A percentile compares a stretch with the other conserved stretches of the same genome.
Conservation (phyloP, 1,284 basidiomycete genomes). For the Farysia itapuensis region DNA sequence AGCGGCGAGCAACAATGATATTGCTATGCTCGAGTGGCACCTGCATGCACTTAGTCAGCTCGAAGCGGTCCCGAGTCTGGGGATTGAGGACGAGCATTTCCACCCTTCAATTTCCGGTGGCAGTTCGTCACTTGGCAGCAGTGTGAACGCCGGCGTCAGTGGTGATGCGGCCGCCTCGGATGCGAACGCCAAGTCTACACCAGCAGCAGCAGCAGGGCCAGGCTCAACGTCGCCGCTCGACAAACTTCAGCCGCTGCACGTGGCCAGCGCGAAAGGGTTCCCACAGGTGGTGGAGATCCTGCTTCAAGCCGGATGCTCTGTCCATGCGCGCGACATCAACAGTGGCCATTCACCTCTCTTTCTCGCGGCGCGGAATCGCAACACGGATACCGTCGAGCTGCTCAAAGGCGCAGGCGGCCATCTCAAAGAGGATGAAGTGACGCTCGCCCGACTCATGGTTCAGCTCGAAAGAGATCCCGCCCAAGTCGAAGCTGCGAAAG, state of each 20-base stretch:
- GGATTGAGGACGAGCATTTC: constrained; percentile 24
- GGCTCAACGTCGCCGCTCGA: constrained; percentile 7
- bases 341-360: constrained; percentile 74
- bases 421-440: constrained; percentile 49
- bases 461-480: neutral
- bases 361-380: constrained; percentile 55
- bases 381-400: constrained; percentile 35
- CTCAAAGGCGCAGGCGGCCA: constrained; percentile 53
- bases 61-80: constrained; percentile 18
- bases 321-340: constrained; percentile 72
- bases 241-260: constrained; percentile 71
- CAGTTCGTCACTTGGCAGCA: neutral
- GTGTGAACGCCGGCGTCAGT: neutral
- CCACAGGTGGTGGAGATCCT: constrained; percentile 67
- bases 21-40: constrained; percentile 31
- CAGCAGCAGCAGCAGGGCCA: neutral
- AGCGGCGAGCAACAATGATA: constrained; percentile 23
- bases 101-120: constrained; percentile 15
- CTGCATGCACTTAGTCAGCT: constrained; percentile 23
- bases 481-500: neutral
- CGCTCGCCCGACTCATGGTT: constrained; percentile 18
- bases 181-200: constrained; percentile 3
- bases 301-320: constrained; percentile 77
- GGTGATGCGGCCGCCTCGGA: constrained; percentile 1
- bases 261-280: constrained; percentile 74